Conservation (phyloP, 176 grass and related monocot genomes). For the Guadua angustifolia region DNA sequence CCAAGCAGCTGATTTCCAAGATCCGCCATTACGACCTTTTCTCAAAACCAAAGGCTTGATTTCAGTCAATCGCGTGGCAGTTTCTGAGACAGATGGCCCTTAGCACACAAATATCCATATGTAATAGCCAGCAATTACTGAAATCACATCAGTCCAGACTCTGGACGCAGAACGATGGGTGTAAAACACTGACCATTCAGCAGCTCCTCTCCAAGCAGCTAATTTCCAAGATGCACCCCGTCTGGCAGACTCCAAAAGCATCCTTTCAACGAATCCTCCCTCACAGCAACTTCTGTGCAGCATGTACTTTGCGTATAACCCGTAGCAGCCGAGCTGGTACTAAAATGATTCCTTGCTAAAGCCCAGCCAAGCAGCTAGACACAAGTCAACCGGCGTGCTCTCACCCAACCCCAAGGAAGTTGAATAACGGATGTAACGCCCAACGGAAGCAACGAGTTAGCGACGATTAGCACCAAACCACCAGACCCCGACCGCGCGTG, state of each 20-base stretch:
- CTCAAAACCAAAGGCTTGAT: neutral
- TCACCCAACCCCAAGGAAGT: conserved; percentile 7
- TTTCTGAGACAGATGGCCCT: neutral
- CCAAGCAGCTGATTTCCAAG: neutral
- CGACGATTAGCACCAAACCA: neutral
- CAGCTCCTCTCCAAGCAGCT: neutral
- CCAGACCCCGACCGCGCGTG: neutral
- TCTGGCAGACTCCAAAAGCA: neutral
- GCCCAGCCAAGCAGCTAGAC: neutral
- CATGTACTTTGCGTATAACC: conserved; percentile 12
- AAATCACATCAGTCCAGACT: neutral
- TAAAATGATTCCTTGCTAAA: neutral
- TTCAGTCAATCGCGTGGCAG: neutral
- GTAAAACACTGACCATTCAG: neutral
- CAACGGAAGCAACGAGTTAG: conserved; percentile 17
- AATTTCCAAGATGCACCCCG: neutral
- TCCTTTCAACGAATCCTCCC: neutral
- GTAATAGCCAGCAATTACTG: neutral
- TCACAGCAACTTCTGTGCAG: neutral
- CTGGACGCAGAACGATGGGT: neutral
- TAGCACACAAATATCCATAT: neutral
- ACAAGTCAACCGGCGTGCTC: conserved; percentile 35
- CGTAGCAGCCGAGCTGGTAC: neutral
- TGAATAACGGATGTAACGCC: neutral
- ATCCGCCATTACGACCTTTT: neutral